These are phyloP conservation scores for Pelargonium citronellum DNA, from an alignment of 441 rosid genomes.

Conservation along the genomic window DNA sequence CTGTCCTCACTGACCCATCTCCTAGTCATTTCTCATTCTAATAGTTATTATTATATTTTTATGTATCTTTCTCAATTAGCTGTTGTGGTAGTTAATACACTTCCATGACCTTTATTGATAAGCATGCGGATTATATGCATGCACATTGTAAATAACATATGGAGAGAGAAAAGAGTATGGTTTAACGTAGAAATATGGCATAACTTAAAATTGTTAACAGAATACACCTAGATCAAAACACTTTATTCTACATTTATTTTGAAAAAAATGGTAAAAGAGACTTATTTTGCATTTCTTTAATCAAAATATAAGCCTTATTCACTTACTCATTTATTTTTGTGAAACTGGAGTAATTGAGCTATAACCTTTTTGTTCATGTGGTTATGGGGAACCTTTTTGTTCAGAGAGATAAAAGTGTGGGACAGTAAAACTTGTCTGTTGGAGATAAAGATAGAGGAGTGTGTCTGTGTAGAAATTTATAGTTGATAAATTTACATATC, in stretches of 20 bases:
- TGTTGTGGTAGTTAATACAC: background rate
- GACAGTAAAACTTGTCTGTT: too few species aligned
- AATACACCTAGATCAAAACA: background rate
- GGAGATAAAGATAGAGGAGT: background rate
- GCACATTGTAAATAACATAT: background rate
- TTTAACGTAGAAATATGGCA: background rate
- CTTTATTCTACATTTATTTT: background rate
- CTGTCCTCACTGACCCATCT: too few species aligned
- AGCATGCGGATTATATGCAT: background rate
- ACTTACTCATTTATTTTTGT: background rate
- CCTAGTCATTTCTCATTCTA: too few species aligned
- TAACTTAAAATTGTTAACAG: background rate
- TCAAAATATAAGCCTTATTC: background rate
- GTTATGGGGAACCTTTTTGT: background rate
- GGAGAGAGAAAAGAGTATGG: background rate
- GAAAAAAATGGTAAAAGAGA: background rate
- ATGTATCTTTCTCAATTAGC: background rate
- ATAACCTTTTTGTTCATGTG: background rate
- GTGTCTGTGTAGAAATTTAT: background rate
- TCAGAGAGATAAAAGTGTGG: background rate
- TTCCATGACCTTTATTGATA: background rate
- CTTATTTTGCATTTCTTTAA: background rate
- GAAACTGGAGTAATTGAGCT: background rate
- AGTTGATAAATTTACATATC: background rate
- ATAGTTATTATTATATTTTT: background rate